Percentiles rank a stretch among this genome's conserved stretches.
Conservation (phyloP, 2,329 filamentous ascomycete species). For the Pleurostoma richardsiae region DNA sequence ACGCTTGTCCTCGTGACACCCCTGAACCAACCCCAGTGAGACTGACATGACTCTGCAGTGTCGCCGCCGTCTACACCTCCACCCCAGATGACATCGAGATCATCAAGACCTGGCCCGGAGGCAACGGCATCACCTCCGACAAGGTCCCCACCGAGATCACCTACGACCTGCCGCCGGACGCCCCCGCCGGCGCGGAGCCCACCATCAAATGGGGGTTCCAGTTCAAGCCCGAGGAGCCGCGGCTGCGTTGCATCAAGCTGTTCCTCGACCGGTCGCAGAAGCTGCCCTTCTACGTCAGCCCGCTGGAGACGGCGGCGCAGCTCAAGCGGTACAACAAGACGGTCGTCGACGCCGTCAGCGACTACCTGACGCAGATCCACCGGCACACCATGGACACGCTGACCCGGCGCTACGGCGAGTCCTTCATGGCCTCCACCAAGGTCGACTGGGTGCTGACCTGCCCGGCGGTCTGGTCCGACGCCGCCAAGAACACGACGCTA, state of each 20-base stretch:
- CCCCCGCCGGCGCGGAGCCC: conserved; percentile 34
- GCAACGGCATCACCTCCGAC: conserved; percentile 82
- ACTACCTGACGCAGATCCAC: conserved; percentile 74
- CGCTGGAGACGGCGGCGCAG: conserved; percentile 70
- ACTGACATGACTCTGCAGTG: conserved; percentile 31
- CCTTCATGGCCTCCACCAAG: conserved; percentile 70
- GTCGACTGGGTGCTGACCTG: conserved; percentile 78
- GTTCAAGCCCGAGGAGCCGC: conserved; percentile 70
- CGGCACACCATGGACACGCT: conserved; percentile 75
- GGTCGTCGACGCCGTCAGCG: conserved; percentile 72
- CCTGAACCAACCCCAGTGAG: conserved; percentile 2
- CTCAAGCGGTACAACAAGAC: conserved; percentile 71
- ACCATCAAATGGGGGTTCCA: conserved; percentile 75
- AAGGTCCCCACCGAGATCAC: conserved; percentile 81
- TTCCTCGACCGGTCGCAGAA: conserved; percentile 79
- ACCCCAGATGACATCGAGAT: conserved; percentile 78
- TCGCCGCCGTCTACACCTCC: conserved; percentile 68
- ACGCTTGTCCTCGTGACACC: background rate
- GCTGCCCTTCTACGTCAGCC: conserved; percentile 74
- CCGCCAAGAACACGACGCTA: conserved; percentile 78
- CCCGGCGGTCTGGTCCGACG: conserved; percentile 79
- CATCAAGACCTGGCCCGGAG: conserved; percentile 80
- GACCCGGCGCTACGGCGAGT: conserved; percentile 68
- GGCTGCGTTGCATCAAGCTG: conserved; percentile 77
- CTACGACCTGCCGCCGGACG: conserved; percentile 40